phyloP scores from a whole-genome alignment of 202 grass and related monocot genomes.

The Schoenoplectus triqueter region DNA sequence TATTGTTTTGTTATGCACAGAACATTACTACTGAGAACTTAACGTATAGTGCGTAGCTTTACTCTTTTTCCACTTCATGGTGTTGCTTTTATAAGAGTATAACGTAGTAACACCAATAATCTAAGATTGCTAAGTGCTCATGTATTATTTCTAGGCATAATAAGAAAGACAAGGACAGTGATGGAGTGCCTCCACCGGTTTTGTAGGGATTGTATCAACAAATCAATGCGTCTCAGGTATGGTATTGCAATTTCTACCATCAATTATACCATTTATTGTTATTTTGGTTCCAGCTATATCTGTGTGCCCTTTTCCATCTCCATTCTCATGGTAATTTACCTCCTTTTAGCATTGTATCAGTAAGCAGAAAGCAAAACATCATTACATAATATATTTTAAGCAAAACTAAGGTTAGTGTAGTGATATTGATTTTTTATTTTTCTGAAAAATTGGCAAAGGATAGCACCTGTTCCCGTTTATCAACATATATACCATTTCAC shows the following conservation, averaged over 20 bases:
- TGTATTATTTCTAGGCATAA: constrained; percentile 71
- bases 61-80: constrained; percentile 7
- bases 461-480: neutral
- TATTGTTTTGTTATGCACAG: constrained; percentile 33
- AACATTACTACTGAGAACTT: constrained; percentile 32
- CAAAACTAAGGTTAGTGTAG: neutral
- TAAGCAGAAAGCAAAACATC: neutral
- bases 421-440: neutral
- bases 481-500: neutral
- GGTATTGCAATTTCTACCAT: constrained; percentile 13
- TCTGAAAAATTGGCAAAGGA: neutral
- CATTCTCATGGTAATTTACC: neutral
- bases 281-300: constrained; percentile 23
- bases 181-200: constrained; percentile 99
- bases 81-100: constrained; percentile 40
- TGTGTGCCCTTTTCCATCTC: neutral
- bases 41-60: neutral
- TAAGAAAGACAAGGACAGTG: constrained; percentile 95
- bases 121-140: neutral
- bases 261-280: constrained; percentile 5
- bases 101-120: constrained; percentile 37
- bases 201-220: constrained; percentile 97
- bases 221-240: constrained; percentile 99
- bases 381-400: neutral
- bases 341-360: neutral